Conservation (phyloP, 371 early-diverging fungal species). For the Haplosporangium sp. region DNA sequence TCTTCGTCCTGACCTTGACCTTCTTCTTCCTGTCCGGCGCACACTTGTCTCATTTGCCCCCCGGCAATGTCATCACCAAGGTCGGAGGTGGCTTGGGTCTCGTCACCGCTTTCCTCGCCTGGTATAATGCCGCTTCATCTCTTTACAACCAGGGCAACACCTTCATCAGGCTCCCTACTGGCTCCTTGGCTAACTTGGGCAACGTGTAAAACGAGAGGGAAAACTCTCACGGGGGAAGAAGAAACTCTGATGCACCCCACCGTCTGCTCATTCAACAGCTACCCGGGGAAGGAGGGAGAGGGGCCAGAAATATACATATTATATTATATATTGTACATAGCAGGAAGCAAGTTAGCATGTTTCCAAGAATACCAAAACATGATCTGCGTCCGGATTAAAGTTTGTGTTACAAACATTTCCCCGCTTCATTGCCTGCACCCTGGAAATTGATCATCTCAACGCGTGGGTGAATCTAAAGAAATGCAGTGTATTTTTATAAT, state of each 20-base stretch:
- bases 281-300: too few species aligned
- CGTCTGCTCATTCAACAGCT: too few species aligned
- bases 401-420: too few species aligned
- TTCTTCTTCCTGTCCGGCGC: slow-evolving; percentile 71
- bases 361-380: too few species aligned
- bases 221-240: neutral
- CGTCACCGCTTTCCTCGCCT: slow-evolving; percentile 74
- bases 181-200: slow-evolving; percentile 39
- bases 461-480: too few species aligned
- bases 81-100: slow-evolving; percentile 76
- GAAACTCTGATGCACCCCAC: neutral
- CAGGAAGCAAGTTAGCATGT: too few species aligned
- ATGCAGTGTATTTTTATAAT: too few species aligned
- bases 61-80: slow-evolving; percentile 42
- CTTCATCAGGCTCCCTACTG: slow-evolving; percentile 68
- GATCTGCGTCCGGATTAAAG: too few species aligned
- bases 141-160: slow-evolving; percentile 68
- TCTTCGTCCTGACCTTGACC: slow-evolving; percentile 72
- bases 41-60: slow-evolving; percentile 53
- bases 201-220: slow-evolving; percentile 8
- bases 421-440: too few species aligned
- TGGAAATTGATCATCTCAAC: too few species aligned
- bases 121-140: slow-evolving; percentile 78
- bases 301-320: too few species aligned
- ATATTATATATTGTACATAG: too few species aligned